A percentile compares a stretch with the other conserved stretches of the same genome.
Conservation (phyloP, 805 yeast genomes). For the Candida tammaniensis region DNA sequence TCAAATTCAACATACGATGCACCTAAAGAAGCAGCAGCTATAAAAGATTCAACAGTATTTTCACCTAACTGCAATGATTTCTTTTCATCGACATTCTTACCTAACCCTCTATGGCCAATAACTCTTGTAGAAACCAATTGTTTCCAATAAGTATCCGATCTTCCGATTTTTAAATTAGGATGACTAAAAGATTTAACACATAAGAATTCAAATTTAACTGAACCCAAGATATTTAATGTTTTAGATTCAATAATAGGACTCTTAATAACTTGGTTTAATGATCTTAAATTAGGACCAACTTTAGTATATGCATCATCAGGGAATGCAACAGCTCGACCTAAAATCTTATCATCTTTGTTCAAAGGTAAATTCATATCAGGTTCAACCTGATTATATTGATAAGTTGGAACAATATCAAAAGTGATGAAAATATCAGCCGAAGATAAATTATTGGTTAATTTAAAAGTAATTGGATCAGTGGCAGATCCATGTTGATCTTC, state of each 20-base stretch:
- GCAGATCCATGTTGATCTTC: conserved; percentile 71
- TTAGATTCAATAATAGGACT: conserved; percentile 74
- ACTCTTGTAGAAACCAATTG: conserved; percentile 84
- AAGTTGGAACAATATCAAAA: conserved; percentile 90
- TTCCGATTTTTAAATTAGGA: conserved; percentile 58
- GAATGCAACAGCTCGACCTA: conserved; percentile 84
- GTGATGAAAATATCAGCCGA: conserved; percentile 57
- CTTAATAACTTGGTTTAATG: conserved; percentile 63
- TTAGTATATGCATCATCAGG: conserved; percentile 58
- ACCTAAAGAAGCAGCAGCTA: conserved; percentile 94
- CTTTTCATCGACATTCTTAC: conserved; percentile 72
- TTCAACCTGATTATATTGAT: conserved; percentile 41
- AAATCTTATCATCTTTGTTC: conserved; percentile 22
- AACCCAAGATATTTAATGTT: conserved; percentile 74
- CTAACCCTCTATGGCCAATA: conserved; percentile 94
- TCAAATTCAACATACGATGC: conserved; percentile 97
- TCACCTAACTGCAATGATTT: conserved; percentile 90
- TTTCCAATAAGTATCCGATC: conserved; percentile 87
- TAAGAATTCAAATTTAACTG: conserved; percentile 70
- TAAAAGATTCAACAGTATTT: conserved; percentile 90
- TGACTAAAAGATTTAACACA: conserved; percentile 72
- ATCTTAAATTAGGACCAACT: conserved; percentile 66
- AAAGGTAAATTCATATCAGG: conserved; percentile 11
- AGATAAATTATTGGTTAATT: conserved; percentile 43
- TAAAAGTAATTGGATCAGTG: conserved; percentile 75